A percentile compares a stretch with the other conserved stretches of the same genome.
phyloP scores from a whole-genome alignment of 495 filamentous ascomycete species.

The Monascus purpureus region DNA sequence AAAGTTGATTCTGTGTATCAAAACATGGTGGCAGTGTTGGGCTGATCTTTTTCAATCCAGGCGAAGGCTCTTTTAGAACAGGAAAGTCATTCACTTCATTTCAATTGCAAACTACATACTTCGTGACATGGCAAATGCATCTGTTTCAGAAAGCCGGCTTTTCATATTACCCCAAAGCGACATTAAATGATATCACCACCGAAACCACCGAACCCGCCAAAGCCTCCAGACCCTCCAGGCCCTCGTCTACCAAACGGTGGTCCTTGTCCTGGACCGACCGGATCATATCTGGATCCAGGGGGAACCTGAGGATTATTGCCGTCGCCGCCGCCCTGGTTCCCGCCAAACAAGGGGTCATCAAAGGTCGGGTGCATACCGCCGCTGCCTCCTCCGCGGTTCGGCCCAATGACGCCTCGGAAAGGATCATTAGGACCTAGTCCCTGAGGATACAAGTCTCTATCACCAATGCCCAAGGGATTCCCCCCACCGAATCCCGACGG shows the following conservation, averaged over 20 bases:
- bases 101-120: too few relatives aligned
- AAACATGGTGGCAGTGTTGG: too few relatives aligned
- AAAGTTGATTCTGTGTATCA: too few relatives aligned
- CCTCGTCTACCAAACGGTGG: conserved; percentile 36
- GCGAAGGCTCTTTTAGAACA: too few relatives aligned
- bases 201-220: conserved; percentile 41
- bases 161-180: too few relatives aligned
- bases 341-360: conserved; percentile 80
- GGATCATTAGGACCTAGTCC: conserved; percentile 81
- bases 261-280: conserved; percentile 58
- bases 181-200: conserved; percentile 54
- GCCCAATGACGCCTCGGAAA: conserved; percentile 47
- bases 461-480: conserved; percentile 54
- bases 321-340: conserved; percentile 29
- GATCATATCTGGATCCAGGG: conserved; percentile 61
- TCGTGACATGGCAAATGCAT: too few relatives aligned
- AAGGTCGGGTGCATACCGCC: conserved; percentile 94
- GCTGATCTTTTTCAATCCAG: too few relatives aligned
- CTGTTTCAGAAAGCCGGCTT: too few relatives aligned
- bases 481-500: conserved; percentile 31
- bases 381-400: conserved; percentile 35
- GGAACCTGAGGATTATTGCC: conserved; percentile 33
- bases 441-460: conserved; percentile 74
- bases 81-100: too few relatives aligned
- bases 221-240: conserved; percentile 41